Percentiles rank a stretch among this genome's conserved stretches.
Conservation (phyloP, 208 protist species). For the Novymonas esmeraldas region DNA sequence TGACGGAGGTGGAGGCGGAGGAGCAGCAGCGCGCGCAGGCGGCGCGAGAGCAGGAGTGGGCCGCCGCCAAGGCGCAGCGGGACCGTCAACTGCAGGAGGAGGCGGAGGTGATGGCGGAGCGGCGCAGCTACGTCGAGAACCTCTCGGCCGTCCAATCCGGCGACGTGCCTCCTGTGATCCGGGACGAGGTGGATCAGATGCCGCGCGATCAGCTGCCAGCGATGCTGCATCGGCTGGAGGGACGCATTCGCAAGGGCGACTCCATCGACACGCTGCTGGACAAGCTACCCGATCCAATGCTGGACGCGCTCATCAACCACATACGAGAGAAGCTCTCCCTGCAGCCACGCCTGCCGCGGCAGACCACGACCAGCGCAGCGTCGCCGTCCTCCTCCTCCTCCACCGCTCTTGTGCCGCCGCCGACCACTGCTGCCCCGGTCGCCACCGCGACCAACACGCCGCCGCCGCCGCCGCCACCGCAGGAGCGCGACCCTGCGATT, state of each 20-base stretch:
- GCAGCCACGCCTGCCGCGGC: conserved; percentile 18
- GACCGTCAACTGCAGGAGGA: conserved; percentile 57
- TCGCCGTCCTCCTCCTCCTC: not conserved
- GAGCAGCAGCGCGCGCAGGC: conserved; percentile 42
- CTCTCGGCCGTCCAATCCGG: conserved; percentile 76
- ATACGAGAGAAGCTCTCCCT: conserved; percentile 84
- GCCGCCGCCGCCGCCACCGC: not conserved
- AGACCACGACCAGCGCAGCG: not conserved
- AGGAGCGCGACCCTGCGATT: not conserved
- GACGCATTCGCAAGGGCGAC: conserved; percentile 61
- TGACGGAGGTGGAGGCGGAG: conserved; percentile 68
- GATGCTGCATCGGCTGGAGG: conserved; percentile 81
- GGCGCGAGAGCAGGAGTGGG: conserved; percentile 32
- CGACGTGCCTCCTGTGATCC: conserved; percentile 71
- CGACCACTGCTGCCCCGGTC: not conserved
- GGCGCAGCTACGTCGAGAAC: conserved; percentile 74
- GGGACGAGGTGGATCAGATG: conserved; percentile 76
- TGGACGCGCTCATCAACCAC: conserved; percentile 64
- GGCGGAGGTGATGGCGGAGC: conserved; percentile 62
- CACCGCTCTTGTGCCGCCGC: not conserved
- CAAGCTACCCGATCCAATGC: conserved; percentile 67
- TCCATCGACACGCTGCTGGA: conserved; percentile 83
- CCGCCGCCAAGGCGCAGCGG: conserved; percentile 31
- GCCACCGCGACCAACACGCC: not conserved
- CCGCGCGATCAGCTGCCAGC: conserved; percentile 62